These are phyloP conservation scores for Phytopythium helicoides DNA, from an alignment of 352 stramenopile species.

Conservation along the genomic window DNA sequence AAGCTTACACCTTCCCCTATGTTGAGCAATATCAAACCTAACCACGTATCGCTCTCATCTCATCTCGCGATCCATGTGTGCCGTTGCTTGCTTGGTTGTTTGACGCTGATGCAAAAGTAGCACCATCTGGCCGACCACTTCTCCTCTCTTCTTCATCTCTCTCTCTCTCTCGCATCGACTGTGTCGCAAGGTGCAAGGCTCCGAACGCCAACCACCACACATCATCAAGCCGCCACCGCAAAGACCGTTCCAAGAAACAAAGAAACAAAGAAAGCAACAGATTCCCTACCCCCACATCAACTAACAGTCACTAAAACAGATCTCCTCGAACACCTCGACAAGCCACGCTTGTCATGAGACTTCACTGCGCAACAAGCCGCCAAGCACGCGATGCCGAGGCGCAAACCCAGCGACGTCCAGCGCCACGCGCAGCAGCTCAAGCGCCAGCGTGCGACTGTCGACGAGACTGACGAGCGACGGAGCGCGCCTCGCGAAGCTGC, in stretches of 20 bases:
- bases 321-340: neutral
- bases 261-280: neutral
- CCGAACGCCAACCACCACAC: no score
- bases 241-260: neutral
- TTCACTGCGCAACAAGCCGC: neutral
- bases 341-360: neutral
- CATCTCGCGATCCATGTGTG: no score
- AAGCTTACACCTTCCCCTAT: no score
- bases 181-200: no score
- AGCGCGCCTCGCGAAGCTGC: neutral
- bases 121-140: no score
- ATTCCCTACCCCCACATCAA: neutral
- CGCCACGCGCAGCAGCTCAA: constrained; percentile 12
- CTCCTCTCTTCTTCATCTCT: no score
- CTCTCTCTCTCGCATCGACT: no score
- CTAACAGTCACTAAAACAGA: neutral
- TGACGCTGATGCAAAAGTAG: no score
- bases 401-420: constrained; percentile 30
- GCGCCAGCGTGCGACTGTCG: neutral
- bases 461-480: neutral
- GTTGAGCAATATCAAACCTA: no score
- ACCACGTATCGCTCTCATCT: no score
- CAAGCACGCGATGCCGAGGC: constrained; percentile 20
- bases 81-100: no score
- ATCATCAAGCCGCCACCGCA: no score